Evolutionary conservation across 2,329 filamentous ascomycete genomes (phyloP).

Genomic region (Mollisiaceae sp.): DNA sequence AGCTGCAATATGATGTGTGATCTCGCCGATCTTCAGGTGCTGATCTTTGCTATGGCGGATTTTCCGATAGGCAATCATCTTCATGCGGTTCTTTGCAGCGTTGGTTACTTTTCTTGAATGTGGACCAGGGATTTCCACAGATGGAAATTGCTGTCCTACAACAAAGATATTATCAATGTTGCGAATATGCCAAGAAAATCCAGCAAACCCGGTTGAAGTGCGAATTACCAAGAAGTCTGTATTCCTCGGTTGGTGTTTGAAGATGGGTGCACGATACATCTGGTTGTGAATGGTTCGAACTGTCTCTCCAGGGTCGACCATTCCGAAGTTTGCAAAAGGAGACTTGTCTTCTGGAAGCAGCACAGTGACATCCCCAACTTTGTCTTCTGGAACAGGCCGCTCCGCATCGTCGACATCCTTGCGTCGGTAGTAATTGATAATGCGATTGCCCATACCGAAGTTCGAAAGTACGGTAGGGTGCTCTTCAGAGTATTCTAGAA

Average conservation of each 20-base stretch:
- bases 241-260: conserved; percentile 77
- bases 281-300: conserved; percentile 91
- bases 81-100: conserved; percentile 94
- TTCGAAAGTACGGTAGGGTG: conserved; percentile 91
- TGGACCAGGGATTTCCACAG: conserved; percentile 88
- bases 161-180: conserved; percentile 91
- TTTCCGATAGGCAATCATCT: conserved; percentile 92
- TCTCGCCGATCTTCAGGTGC: conserved; percentile 76
- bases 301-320: conserved; percentile 87
- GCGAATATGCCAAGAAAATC: conserved; percentile 80
- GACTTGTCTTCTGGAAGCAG: conserved; percentile 93
- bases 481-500: conserved; percentile 96
- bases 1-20: conserved; percentile 90
- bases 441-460: conserved; percentile 94
- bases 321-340: conserved; percentile 93
- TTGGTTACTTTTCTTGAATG: conserved; percentile 96
- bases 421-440: conserved; percentile 96
- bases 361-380: conserved; percentile 87
- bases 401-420: conserved; percentile 67
- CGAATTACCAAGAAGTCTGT: conserved; percentile 89
- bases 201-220: conserved; percentile 78
- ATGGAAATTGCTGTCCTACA: conserved; percentile 92
- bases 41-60: conserved; percentile 76
- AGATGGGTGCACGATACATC: conserved; percentile 94
- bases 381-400: conserved; percentile 53